phyloP scores from a whole-genome alignment of 108 stramenopile genomes.

The Nitzschia sp. region DNA sequence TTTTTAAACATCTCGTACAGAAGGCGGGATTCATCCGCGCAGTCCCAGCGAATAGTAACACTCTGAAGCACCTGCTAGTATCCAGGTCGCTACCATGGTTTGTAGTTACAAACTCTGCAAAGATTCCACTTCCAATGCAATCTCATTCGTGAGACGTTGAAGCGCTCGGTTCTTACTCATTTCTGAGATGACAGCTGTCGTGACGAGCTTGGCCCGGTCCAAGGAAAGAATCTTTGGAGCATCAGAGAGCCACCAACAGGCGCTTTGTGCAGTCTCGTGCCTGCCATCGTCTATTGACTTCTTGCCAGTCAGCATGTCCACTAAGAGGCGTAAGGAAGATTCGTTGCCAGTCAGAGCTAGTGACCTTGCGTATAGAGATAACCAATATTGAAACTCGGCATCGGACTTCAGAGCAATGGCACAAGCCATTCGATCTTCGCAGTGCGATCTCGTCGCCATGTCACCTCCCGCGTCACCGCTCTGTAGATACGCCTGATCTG shows the following conservation, averaged over 20 bases:
- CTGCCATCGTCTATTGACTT: background rate
- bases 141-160: conserved; percentile 83
- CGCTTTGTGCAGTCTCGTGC: background rate
- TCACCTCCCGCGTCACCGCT: conserved; percentile 19
- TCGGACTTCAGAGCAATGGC: conserved; percentile 67
- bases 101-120: too few species aligned
- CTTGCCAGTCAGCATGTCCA: conserved; percentile 61
- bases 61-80: too few species aligned
- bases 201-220: conserved; percentile 56
- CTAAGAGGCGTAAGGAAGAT: conserved; percentile 55
- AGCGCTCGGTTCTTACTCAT: conserved; percentile 80
- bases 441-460: conserved; percentile 73
- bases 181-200: conserved; percentile 65
- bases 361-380: conserved; percentile 50
- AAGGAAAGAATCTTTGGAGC: conserved; percentile 45
- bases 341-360: conserved; percentile 55
- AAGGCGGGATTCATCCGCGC: too few species aligned
- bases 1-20: too few species aligned
- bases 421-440: conserved; percentile 89
- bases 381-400: conserved; percentile 72
- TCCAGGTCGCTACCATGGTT: too few species aligned
- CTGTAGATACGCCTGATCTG: conserved; percentile 17
- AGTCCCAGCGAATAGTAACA: too few species aligned
- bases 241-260: conserved; percentile 67
- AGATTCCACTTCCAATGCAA: conserved; percentile 57